phyloP scores from a whole-genome alignment of 176 grass and related monocot genomes.

The Otatea glauca region DNA sequence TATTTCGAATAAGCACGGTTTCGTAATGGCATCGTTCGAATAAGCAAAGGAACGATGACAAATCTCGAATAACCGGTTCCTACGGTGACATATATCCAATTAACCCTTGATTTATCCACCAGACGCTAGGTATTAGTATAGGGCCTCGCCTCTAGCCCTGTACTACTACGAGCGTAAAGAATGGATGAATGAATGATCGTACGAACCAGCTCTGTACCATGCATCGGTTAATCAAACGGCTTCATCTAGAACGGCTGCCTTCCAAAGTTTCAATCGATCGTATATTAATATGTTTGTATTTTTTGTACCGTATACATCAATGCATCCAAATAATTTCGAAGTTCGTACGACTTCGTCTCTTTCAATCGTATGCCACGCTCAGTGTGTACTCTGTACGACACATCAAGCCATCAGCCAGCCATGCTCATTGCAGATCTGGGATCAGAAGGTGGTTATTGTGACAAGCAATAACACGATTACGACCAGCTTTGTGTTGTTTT shows the following conservation, averaged over 20 bases:
- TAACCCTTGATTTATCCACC: slow-evolving; percentile 18
- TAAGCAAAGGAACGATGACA: too few species aligned
- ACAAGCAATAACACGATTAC: too few species aligned
- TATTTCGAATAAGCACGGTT: too few species aligned
- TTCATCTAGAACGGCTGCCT: background rate
- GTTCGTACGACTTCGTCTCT: background rate
- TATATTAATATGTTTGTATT: background rate
- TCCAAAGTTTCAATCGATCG: background rate
- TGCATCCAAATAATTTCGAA: background rate
- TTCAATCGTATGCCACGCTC: background rate
- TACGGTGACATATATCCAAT: too few species aligned
- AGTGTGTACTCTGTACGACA: background rate
- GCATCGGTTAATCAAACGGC: background rate
- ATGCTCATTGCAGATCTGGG: too few species aligned
- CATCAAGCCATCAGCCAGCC: background rate
- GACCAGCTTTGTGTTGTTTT: too few species aligned
- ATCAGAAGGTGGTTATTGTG: too few species aligned
- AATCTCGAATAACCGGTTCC: too few species aligned
- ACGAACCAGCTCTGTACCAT: background rate
- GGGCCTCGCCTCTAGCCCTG: background rate
- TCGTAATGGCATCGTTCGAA: too few species aligned
- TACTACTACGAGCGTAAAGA: slow-evolving; percentile 3
- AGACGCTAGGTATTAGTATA: background rate
- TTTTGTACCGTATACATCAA: background rate
- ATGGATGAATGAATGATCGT: slow-evolving; percentile 23